Evolutionary conservation across 257 asterid species (phyloP), one percentile per base, ranked within the genome.

Genomic region (Ophiorrhiza pumila): DNA sequence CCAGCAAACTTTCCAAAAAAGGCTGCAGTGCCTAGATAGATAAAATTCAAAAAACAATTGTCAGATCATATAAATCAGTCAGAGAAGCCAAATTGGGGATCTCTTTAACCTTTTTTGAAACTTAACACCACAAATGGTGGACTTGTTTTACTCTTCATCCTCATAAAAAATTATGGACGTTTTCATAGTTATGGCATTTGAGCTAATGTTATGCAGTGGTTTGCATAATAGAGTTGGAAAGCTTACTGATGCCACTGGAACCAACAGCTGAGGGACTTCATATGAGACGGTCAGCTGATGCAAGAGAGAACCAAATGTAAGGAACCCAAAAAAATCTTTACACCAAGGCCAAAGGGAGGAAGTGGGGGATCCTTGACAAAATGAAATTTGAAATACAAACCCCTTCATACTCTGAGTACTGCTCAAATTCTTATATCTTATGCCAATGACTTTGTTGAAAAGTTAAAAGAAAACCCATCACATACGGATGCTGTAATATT

Each of bases 171-270:
- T 27, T 45, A 27, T 47, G 20, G 10, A 14, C n/a, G 2, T 39
- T 62, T 12, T 37, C 7, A 5, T 11, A 29, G 23, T 61, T 0
- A 7, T 7, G 32, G 34, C 7, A 15, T 57, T 22, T 17, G 56
- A 45, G 8, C 59, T 34, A 49, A 22, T 10, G 5, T 22, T 52
- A 20, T 27, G 27, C n/a, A 31, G 59, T 7, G 4, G 35, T 25
- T 50, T 27, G 50, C 11, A 52, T 7, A 25, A 69, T 7, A 50
- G 34, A 50, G 43, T 77, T 70, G 20, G 66, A 65, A 64, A 58
- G 77, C 97, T 85, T 82, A 91, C 99, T 46, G 99, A 86, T 74
- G 97, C 93, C 83, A 94, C 97, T 61, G 99, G 99, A 77, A 63
- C 72, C 85, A 94, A 85, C 76, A 91, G 81, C 80, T 80, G 93